Percentiles rank a stretch among this genome's conserved stretches.
Conservation (phyloP, 441 rosid genomes). For the Populus tomentosa region DNA sequence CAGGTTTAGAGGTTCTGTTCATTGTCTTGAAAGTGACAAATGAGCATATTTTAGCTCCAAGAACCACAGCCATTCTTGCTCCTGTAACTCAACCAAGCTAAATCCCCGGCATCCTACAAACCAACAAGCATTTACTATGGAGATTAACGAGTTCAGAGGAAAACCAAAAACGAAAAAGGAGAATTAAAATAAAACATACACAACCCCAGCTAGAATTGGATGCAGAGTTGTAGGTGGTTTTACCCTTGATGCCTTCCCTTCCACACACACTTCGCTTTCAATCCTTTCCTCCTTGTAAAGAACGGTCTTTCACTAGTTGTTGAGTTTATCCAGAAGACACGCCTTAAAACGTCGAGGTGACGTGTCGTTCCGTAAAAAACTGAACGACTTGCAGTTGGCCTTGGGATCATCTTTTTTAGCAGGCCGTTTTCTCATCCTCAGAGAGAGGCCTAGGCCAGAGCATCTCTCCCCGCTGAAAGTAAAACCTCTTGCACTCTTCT, state of each 20-base stretch:
- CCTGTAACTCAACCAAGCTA: slow-evolving; percentile 1
- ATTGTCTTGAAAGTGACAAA: slow-evolving; percentile 12
- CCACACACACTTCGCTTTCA: neutral
- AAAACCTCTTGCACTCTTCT: neutral
- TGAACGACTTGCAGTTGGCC: neutral
- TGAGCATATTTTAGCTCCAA: slow-evolving; percentile 36
- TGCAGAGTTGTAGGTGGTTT: neutral
- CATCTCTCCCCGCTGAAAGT: neutral
- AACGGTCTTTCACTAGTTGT: neutral
- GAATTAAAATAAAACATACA: neutral
- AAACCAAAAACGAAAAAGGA: neutral
- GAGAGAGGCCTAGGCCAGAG: neutral
- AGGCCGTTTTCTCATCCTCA: neutral
- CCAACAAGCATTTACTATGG: neutral
- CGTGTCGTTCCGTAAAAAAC: neutral
- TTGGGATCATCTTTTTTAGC: neutral
- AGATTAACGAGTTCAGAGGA: neutral
- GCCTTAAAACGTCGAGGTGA: neutral
- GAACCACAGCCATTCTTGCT: slow-evolving; percentile 35
- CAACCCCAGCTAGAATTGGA: neutral
- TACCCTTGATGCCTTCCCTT: neutral
- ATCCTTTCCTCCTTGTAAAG: neutral
- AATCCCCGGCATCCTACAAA: slow-evolving; percentile 10
- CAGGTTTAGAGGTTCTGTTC: slow-evolving; percentile 19
- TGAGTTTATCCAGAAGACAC: slow-evolving; percentile 9